A percentile compares a stretch with the other conserved stretches of the same genome.
phyloP scores from a whole-genome alignment of 805 yeast genomes.

The Tetrapisispora nanseiensis region DNA sequence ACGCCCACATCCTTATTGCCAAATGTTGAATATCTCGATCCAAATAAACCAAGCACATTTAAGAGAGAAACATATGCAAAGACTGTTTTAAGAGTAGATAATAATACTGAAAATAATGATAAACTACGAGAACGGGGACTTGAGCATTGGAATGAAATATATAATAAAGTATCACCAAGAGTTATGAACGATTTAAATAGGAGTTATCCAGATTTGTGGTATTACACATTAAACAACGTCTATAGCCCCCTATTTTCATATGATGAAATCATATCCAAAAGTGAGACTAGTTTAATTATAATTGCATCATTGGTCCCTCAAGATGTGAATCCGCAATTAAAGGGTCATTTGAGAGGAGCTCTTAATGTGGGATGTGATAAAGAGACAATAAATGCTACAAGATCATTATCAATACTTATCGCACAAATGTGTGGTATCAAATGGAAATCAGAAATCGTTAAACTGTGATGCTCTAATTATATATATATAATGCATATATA shows the following conservation, averaged over 20 bases:
- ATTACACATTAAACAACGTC: conserved; percentile 58
- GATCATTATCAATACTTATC: conserved; percentile 53
- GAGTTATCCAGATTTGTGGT: conserved; percentile 83
- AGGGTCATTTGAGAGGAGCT: conserved; percentile 87
- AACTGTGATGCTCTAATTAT: conserved; percentile 7
- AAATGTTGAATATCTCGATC: conserved; percentile 12
- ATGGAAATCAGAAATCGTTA: conserved; percentile 38
- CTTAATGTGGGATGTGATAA: conserved; percentile 61
- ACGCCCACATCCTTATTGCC: conserved; percentile 46
- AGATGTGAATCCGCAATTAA: conserved; percentile 85
- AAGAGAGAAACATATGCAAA: background rate
- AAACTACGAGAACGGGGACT: conserved; percentile 38
- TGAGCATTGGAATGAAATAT: conserved; percentile 62
- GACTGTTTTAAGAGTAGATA: background rate
- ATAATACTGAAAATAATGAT: background rate
- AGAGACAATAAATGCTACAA: conserved; percentile 51
- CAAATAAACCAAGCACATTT: conserved; percentile 2
- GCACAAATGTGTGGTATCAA: conserved; percentile 65
- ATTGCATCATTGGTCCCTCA: conserved; percentile 80
- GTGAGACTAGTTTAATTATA: conserved; percentile 68
- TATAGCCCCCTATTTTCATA: conserved; percentile 71
- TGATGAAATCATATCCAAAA: conserved; percentile 48
- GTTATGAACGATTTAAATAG: conserved; percentile 56
- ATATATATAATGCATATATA: conserved; percentile 1
- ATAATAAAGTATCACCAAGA: conserved; percentile 62